These are phyloP conservation scores for Pseudevernia furfuracea DNA, from an alignment of 495 filamentous ascomycete genomes.

Conservation along the genomic window DNA sequence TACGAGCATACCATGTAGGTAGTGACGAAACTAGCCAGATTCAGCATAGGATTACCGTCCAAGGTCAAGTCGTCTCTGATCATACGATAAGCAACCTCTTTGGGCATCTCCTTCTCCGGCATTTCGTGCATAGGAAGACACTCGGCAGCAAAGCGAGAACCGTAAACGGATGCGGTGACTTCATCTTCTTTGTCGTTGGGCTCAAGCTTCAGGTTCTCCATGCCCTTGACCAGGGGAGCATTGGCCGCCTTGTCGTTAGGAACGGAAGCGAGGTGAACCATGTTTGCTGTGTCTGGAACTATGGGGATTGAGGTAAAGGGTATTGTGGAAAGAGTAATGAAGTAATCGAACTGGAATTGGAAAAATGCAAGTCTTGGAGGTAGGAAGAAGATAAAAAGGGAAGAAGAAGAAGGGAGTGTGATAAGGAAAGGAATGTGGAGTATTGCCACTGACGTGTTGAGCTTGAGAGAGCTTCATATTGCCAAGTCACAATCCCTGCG, in stretches of 20 bases:
- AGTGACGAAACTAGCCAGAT: slow-evolving; percentile 70
- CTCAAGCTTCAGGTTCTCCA: slow-evolving; percentile 42
- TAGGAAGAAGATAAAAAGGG: not conserved
- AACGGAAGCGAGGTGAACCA: slow-evolving; percentile 61
- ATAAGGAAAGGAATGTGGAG: not conserved
- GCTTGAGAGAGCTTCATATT: slow-evolving; percentile 14
- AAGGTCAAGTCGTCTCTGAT: slow-evolving; percentile 89
- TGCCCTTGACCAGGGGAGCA: slow-evolving; percentile 29
- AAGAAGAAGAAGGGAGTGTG: too few species aligned
- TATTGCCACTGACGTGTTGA: not conserved
- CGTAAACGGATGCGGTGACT: slow-evolving; percentile 74
- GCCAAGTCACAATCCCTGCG: slow-evolving; percentile 12
- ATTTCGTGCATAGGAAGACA: slow-evolving; percentile 77
- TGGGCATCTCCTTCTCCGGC: slow-evolving; percentile 85
- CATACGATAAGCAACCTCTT: slow-evolving; percentile 85
- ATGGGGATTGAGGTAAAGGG: not conserved
- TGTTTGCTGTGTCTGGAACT: slow-evolving; percentile 34
- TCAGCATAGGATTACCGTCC: slow-evolving; percentile 83
- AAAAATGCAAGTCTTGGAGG: not conserved
- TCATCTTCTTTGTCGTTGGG: slow-evolving; percentile 50
- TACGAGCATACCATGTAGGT: slow-evolving; percentile 63
- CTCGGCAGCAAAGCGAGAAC: slow-evolving; percentile 66
- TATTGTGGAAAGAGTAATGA: not conserved
- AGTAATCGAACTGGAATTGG: not conserved
- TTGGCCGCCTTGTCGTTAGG: slow-evolving; percentile 43